Percentiles rank a stretch among this genome's conserved stretches.
These are phyloP conservation scores for Ilyonectria robusta DNA, from an alignment of 2,329 filamentous ascomycete genomes.

Conservation along the genomic window DNA sequence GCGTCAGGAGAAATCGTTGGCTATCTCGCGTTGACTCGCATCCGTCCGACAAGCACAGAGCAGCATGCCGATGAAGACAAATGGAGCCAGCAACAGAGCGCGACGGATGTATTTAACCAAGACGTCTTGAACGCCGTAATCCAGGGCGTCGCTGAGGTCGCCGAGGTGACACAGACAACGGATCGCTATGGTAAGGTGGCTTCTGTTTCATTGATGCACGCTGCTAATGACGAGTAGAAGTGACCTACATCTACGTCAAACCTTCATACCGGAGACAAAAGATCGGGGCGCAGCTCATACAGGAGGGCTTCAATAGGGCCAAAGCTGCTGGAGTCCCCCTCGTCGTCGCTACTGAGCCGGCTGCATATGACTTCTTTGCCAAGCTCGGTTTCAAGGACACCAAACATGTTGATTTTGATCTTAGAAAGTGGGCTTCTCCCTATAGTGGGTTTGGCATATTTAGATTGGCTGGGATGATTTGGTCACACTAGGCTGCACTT, in stretches of 20 bases:
- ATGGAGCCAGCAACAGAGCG: neutral
- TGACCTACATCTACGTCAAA: constrained; percentile 30
- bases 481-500: neutral
- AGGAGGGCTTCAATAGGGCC: constrained; percentile 5
- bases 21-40: constrained; percentile 19
- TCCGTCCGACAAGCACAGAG: neutral
- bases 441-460: constrained; percentile 28
- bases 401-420: constrained; percentile 18
- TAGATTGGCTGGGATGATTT: constrained; percentile 16
- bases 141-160: constrained; percentile 2
- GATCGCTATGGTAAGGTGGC: constrained; percentile 16
- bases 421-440: constrained; percentile 21
- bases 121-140: constrained; percentile 3
- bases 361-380: constrained; percentile 21
- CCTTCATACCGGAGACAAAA: constrained; percentile 10
- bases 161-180: neutral
- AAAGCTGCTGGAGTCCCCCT: constrained; percentile 7
- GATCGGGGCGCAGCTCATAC: constrained; percentile 16
- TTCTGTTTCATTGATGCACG: too few relatives aligned
- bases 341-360: constrained; percentile 18
- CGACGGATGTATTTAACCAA: neutral
- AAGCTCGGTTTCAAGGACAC: constrained; percentile 22
- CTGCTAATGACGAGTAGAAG: constrained; percentile 7
- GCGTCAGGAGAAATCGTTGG: constrained; percentile 21
- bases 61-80: accelerated